Percentiles rank a stretch among this genome's conserved stretches.
Conservation (phyloP, 345 rosid genomes). For the Streptanthus diversifolius region DNA sequence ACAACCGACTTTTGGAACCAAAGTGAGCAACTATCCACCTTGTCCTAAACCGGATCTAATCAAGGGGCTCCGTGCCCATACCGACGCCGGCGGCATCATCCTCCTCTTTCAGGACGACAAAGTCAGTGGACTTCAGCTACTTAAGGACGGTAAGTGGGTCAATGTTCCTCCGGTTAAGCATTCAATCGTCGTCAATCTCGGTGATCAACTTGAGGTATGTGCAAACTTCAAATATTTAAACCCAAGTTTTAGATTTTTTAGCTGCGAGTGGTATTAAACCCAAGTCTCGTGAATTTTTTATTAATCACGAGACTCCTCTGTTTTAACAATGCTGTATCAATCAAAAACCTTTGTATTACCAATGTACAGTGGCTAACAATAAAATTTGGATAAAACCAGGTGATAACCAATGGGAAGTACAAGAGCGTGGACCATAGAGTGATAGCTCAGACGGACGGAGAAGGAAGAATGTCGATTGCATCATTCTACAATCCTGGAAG, state of each 20-base stretch:
- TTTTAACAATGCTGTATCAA: background rate
- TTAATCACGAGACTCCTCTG: background rate
- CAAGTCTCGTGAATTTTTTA: too few relatives aligned
- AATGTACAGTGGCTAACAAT: too few relatives aligned
- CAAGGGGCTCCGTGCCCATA: conserved; percentile 92
- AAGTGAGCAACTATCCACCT: conserved; percentile 96
- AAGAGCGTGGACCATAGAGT: conserved; percentile 89
- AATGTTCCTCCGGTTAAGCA: conserved; percentile 95
- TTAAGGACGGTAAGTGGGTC: conserved; percentile 82
- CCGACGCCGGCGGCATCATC: conserved; percentile 99
- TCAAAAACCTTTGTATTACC: background rate
- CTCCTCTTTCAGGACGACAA: conserved; percentile 80
- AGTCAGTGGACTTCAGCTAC: conserved; percentile 93
- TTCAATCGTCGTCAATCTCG: conserved; percentile 87
- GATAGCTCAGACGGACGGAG: conserved; percentile 66
- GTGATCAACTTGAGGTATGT: conserved; percentile 87
- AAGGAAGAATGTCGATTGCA: conserved; percentile 76
- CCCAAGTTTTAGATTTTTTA: too few relatives aligned
- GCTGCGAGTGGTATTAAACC: too few relatives aligned
- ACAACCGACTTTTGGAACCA: conserved; percentile 84
- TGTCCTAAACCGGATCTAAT: conserved; percentile 85
- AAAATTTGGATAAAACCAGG: conserved; percentile 42
- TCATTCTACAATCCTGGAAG: conserved; percentile 94
- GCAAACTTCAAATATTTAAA: background rate
- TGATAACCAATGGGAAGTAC: conserved; percentile 89